Conservation (phyloP, 305 asterid genomes). For the Nicotiana rustica region DNA sequence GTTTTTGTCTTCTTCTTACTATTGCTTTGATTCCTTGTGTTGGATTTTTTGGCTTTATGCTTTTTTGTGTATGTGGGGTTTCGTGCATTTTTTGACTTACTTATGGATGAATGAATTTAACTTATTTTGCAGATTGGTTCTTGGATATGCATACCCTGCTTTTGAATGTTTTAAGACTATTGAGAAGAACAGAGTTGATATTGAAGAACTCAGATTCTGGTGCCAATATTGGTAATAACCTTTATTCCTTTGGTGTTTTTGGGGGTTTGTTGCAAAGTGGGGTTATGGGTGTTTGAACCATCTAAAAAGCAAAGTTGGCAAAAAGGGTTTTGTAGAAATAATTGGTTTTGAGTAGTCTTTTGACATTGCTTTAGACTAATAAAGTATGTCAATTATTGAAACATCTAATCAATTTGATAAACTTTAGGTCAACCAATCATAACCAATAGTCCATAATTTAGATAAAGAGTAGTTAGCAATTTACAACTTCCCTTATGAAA, state of each 20-base stretch:
- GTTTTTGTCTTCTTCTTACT: constrained; percentile 10
- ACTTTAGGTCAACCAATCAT: constrained; percentile 32
- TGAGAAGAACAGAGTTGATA: constrained; percentile 75
- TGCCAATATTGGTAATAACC: constrained; percentile 86
- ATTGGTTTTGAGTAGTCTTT: constrained; percentile 23
- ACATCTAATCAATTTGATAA: neutral
- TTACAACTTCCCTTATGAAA: constrained; percentile 30
- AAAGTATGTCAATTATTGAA: neutral
- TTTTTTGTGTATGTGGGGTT: constrained; percentile 35
- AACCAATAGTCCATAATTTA: neutral
- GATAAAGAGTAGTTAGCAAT: constrained; percentile 10
- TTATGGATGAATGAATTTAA: neutral
- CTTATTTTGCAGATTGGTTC: constrained; percentile 64
- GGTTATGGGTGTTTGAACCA: constrained; percentile 13
- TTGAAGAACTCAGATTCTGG: constrained; percentile 87
- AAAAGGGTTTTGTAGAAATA: constrained; percentile 25
- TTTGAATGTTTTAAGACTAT: constrained; percentile 85
- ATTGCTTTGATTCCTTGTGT: constrained; percentile 38
- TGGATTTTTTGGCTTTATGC: constrained; percentile 31
- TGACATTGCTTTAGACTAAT: constrained; percentile 11
- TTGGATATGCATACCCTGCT: constrained; percentile 97
- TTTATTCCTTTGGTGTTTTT: neutral
- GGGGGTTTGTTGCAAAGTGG: neutral
- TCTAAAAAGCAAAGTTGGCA: constrained; percentile 24
- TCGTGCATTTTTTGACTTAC: constrained; percentile 28